phyloP scores from a whole-genome alignment of 495 filamentous ascomycete species.

The Parachaetomium inaequale region DNA sequence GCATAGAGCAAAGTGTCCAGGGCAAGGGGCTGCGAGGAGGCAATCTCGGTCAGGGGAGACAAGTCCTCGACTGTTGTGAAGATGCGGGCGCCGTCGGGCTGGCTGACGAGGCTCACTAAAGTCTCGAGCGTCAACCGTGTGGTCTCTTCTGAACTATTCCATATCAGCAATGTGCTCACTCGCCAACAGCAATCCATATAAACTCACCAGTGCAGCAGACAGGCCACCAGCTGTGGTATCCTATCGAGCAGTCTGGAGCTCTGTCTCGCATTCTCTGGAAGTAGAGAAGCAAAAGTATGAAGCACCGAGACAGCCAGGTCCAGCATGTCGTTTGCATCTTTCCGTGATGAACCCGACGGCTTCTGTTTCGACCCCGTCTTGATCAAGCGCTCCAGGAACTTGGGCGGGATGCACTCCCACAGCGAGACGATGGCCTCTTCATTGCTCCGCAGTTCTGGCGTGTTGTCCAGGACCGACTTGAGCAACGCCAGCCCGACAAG shows the following conservation, averaged over 20 bases:
- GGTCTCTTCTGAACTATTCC: slow-evolving; percentile 48
- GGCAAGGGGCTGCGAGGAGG: slow-evolving; percentile 48
- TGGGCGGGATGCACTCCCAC: slow-evolving; percentile 55
- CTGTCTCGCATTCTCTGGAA: slow-evolving; percentile 43
- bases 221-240: slow-evolving; percentile 48
- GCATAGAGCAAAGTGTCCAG: slow-evolving; percentile 51
- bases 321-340: slow-evolving; percentile 52
- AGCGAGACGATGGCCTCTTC: slow-evolving; percentile 33
- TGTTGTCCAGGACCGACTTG: slow-evolving; percentile 57
- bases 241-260: slow-evolving; percentile 46
- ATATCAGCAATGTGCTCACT: slow-evolving; percentile 28
- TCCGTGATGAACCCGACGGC: slow-evolving; percentile 6
- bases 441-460: slow-evolving; percentile 41
- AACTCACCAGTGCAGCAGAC: slow-evolving; percentile 50
- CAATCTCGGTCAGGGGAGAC: slow-evolving; percentile 49
- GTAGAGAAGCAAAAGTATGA: slow-evolving; percentile 53
- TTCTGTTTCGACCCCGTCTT: slow-evolving; percentile 40
- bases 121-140: slow-evolving; percentile 51
- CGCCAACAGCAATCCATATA: neutral
- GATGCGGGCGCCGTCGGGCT: slow-evolving; percentile 43
- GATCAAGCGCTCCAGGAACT: slow-evolving; percentile 59
- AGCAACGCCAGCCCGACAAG: slow-evolving; percentile 65
- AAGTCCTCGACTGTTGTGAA: slow-evolving; percentile 47
- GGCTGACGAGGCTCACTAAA: slow-evolving; percentile 47
- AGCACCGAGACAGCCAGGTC: slow-evolving; percentile 58